Percentiles rank a stretch among this genome's conserved stretches.
Conservation (phyloP, 805 yeast species). For the Kodamaea leandrae region DNA sequence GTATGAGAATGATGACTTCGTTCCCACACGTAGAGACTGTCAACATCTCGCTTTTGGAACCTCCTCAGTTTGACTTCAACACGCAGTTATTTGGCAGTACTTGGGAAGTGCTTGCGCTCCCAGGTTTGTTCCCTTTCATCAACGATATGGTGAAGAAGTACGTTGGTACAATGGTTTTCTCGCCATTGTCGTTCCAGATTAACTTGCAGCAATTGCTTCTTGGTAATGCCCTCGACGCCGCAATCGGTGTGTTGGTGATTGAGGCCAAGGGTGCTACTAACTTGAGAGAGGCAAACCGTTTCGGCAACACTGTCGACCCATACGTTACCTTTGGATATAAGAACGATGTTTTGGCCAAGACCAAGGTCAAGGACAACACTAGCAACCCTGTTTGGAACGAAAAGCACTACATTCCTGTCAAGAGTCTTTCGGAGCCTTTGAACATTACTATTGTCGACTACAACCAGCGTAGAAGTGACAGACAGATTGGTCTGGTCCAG, state of each 20-base stretch:
- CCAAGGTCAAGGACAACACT: conserved; percentile 67
- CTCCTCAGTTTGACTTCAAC: conserved; percentile 86
- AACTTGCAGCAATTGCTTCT: conserved; percentile 88
- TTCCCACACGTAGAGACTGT: conserved; percentile 94
- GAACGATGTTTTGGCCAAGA: conserved; percentile 58
- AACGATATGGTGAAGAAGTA: conserved; percentile 83
- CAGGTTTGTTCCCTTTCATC: conserved; percentile 81
- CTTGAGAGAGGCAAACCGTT: conserved; percentile 64
- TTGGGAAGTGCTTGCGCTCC: conserved; percentile 82
- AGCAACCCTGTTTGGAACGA: conserved; percentile 82
- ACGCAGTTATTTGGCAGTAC: conserved; percentile 75
- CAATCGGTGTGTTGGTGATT: conserved; percentile 82
- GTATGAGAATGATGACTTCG: conserved; percentile 84
- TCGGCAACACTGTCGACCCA: conserved; percentile 86
- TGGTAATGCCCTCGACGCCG: conserved; percentile 73
- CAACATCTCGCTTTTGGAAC: conserved; percentile 77
- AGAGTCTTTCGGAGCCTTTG: conserved; percentile 79
- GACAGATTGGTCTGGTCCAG: conserved; percentile 72
- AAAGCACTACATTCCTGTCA: conserved; percentile 64
- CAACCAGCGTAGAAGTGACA: conserved; percentile 78
- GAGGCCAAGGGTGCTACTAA: conserved; percentile 64
- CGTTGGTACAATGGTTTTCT: conserved; percentile 82
- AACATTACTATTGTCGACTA: conserved; percentile 69
- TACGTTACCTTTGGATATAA: conserved; percentile 71
- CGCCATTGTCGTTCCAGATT: conserved; percentile 90